Evolutionary conservation across 345 rosid genomes (phyloP), one percentile per base, ranked within the genome.

Genomic region (Pistacia vera): DNA sequence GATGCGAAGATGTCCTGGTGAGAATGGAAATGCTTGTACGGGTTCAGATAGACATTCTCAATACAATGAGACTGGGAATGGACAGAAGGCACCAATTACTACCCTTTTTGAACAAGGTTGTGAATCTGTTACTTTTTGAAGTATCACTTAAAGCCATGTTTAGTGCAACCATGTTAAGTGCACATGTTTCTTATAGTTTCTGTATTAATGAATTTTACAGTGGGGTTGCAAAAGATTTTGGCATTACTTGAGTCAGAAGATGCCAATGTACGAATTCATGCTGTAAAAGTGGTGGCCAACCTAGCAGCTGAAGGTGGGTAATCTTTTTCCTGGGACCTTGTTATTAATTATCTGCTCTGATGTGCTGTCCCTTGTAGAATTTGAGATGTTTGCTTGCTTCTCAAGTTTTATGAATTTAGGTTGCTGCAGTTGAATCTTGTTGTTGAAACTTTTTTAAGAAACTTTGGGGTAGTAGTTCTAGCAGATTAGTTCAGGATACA

Each of bases 241-340:
- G 86, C 91, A 25, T 84, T 97, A 73, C 96, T 97, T 1, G 97
- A 94, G 81, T 94, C 97, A 46, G 99, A 97, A 49, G 99, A 97
- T 87, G 90, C 95, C 75, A 93, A 91, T 82, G 94, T 92, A 66
- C 88, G 93, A 67, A 89, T 97, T 77, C 98, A 97, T 79, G 99
- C 99, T 51, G 99, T 97, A 80, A 97, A 97, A 84, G 94, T 94
- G 75, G 97, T 97, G 36, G 99, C 99, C 48, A 97, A 94, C 85
- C 85, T 97, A 64, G 98, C 99, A 71, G 97, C 99, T 62, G 99
- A 97, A 90, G 99, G 99, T 92, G 71, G 74, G 80, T 63, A 14
- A 64, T 28, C 63, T 73, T 66, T 48, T 36, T 79, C 76, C 20
- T n/a, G 22, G 8, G 64, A 33, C 18, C 17, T 0, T 65, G 62